Percentiles rank a stretch among this genome's conserved stretches.
These are phyloP conservation scores for Cornus kousa DNA, from an alignment of 148 eudicot species.

Conservation along the genomic window DNA sequence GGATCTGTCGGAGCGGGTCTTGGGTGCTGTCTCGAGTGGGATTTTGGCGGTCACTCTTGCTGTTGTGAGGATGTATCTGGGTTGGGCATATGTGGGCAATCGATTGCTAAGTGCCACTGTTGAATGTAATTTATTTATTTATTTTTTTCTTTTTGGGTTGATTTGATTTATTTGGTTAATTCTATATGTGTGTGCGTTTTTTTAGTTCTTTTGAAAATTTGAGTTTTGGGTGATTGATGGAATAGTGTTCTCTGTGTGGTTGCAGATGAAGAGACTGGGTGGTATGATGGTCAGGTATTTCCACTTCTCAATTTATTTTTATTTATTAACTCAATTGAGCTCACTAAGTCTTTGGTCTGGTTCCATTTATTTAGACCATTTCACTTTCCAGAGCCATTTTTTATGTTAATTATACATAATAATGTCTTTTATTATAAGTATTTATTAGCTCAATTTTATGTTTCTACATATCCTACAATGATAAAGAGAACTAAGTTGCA, in stretches of 20 bases:
- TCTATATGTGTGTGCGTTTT: too few relatives aligned
- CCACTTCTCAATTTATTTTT: not conserved
- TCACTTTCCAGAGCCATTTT: too few relatives aligned
- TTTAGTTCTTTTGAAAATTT: too few relatives aligned
- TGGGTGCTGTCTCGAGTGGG: slow-evolving; percentile 65
- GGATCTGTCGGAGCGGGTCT: slow-evolving; percentile 51
- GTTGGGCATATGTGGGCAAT: slow-evolving; percentile 98
- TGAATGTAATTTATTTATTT: slow-evolving; percentile 51
- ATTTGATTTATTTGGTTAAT: too few relatives aligned
- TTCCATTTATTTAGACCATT: too few relatives aligned
- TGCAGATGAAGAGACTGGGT: slow-evolving; percentile 97
- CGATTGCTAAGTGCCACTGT: slow-evolving; percentile 96
- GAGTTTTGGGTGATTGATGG: not conserved
- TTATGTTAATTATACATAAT: too few relatives aligned
- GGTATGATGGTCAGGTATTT: slow-evolving; percentile 98
- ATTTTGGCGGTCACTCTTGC: slow-evolving; percentile 62
- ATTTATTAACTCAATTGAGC: too few relatives aligned
- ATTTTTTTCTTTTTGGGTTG: not conserved
- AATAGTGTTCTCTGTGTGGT: not conserved
- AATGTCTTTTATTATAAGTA: too few relatives aligned
- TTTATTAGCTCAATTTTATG: too few relatives aligned
- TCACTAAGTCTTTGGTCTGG: too few relatives aligned
- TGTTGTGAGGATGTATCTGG: slow-evolving; percentile 90
- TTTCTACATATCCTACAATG: too few relatives aligned
- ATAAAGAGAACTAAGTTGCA: too few relatives aligned